A percentile compares a stretch with the other conserved stretches of the same genome.
phyloP scores from a whole-genome alignment of 106 monocot species.

The Cymbidium sinense region DNA sequence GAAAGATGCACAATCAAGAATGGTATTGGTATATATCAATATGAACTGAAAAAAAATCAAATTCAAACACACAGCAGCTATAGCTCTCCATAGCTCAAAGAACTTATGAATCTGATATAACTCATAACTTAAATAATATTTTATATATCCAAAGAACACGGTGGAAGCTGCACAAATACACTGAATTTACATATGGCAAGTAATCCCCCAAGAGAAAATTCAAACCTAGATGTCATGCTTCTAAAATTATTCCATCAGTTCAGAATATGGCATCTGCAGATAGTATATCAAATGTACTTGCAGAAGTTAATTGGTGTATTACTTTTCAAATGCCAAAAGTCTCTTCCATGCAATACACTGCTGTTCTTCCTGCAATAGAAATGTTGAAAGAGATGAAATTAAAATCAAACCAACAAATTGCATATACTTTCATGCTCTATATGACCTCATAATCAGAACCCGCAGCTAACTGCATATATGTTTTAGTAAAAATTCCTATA shows the following conservation, averaged over 20 bases:
- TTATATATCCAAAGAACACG: neutral
- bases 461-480: neutral
- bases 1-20: no score
- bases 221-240: neutral
- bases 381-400: neutral
- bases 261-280: neutral
- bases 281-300: conserved; percentile 1
- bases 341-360: conserved; percentile 91
- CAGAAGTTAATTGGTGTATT: conserved; percentile 13
- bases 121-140: no score
- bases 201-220: neutral
- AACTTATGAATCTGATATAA: no score
- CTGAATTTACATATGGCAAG: no score
- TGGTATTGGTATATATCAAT: no score
- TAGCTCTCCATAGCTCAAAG: no score
- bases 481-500: neutral
- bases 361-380: conserved; percentile 67
- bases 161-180: neutral
- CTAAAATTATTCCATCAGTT: neutral
- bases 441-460: neutral
- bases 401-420: neutral
- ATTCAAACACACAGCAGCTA: no score
- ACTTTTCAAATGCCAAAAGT: conserved; percentile 95
- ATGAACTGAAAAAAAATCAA: no score
- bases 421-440: neutral